Percentiles rank a stretch among this genome's conserved stretches.
Conservation (phyloP, 2,329 filamentous ascomycete genomes). For the Microsporum canis region DNA sequence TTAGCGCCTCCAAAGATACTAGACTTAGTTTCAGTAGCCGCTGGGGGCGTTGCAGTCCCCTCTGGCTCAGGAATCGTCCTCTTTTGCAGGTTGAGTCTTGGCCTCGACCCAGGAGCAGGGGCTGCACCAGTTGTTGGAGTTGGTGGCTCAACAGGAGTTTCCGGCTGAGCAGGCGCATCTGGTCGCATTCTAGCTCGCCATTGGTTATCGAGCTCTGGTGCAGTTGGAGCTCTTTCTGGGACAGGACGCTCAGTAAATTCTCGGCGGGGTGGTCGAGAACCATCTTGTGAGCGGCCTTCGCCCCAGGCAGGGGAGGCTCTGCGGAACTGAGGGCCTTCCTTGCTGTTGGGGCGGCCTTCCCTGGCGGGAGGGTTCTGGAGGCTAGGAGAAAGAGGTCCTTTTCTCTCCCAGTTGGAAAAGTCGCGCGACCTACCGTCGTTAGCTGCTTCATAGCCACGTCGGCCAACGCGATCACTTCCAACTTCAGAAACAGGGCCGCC, state of each 20-base stretch:
- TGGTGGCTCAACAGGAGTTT: constrained; percentile 2
- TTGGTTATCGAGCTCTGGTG: constrained; percentile 83
- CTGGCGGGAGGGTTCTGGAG: constrained; percentile 35
- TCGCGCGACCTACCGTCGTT: constrained; percentile 67
- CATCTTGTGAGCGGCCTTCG: constrained; percentile 56
- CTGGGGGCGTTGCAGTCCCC: constrained; percentile 35
- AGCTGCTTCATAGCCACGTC: constrained; percentile 52
- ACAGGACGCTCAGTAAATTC: constrained; percentile 59
- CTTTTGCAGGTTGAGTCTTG: constrained; percentile 79
- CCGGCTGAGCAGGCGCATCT: constrained; percentile 57
- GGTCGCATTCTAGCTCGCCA: constrained; percentile 89
- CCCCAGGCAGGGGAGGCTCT: constrained; percentile 66
- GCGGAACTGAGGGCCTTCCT: constrained; percentile 51
- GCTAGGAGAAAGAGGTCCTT: constrained; percentile 73
- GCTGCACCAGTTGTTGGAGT: constrained; percentile 59
- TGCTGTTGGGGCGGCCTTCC: constrained; percentile 47
- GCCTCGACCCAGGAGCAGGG: constrained; percentile 52
- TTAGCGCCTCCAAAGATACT: constrained; percentile 89
- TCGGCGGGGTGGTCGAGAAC: constrained; percentile 66
- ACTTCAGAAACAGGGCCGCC: constrained; percentile 41
- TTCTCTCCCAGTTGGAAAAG: constrained; percentile 87
- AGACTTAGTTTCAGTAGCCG: constrained; percentile 58
- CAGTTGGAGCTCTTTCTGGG: constrained; percentile 62
- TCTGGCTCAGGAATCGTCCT: constrained; percentile 78
- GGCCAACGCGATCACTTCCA: constrained; percentile 53